phyloP scores from a whole-genome alignment of 495 filamentous ascomycete genomes.

The Tuber aestivum region DNA sequence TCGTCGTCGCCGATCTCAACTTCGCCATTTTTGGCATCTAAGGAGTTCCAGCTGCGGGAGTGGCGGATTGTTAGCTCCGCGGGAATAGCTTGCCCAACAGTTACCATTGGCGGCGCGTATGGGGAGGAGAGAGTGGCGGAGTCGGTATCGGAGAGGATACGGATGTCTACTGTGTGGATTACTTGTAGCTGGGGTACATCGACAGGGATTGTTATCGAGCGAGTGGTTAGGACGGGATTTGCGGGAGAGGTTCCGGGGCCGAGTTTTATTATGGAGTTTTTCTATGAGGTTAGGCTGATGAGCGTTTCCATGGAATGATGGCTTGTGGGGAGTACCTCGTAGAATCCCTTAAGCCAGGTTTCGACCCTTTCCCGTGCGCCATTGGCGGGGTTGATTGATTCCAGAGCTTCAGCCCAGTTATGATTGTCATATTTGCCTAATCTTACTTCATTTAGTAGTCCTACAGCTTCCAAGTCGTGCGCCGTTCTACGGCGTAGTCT shows the following conservation, averaged over 20 bases:
- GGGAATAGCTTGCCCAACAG: constrained; percentile 46
- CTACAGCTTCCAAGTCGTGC: constrained; percentile 56
- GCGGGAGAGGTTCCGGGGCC: constrained; percentile 4
- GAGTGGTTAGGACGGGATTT: constrained; percentile 16
- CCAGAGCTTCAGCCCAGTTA: constrained; percentile 41
- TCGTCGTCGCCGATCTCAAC: constrained; percentile 32
- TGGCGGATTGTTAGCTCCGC: constrained; percentile 67
- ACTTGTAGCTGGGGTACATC: constrained; percentile 81
- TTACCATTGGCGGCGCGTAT: constrained; percentile 38
- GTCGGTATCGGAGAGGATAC: constrained; percentile 45
- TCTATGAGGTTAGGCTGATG: constrained; percentile 11
- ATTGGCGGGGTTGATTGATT: constrained; percentile 43
- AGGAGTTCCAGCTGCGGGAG: constrained; percentile 70
- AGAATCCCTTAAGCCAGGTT: constrained; percentile 35
- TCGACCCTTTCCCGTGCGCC: constrained; percentile 32
- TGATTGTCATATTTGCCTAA: constrained; percentile 37
- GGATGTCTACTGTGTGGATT: constrained; percentile 74
- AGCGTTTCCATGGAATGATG: background rate
- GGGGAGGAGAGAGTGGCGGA: constrained; percentile 41
- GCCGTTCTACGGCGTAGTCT: constrained; percentile 51
- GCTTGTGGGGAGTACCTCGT: constrained; percentile 24
- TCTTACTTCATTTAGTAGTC: constrained; percentile 49
- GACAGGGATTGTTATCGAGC: constrained; percentile 64
- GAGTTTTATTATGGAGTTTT: constrained; percentile 38
- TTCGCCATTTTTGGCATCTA: constrained; percentile 21